Percentiles rank a stretch among this genome's conserved stretches.
phyloP scores from a whole-genome alignment of 2,329 filamentous ascomycete genomes.

The Apiospora malaysiana region DNA sequence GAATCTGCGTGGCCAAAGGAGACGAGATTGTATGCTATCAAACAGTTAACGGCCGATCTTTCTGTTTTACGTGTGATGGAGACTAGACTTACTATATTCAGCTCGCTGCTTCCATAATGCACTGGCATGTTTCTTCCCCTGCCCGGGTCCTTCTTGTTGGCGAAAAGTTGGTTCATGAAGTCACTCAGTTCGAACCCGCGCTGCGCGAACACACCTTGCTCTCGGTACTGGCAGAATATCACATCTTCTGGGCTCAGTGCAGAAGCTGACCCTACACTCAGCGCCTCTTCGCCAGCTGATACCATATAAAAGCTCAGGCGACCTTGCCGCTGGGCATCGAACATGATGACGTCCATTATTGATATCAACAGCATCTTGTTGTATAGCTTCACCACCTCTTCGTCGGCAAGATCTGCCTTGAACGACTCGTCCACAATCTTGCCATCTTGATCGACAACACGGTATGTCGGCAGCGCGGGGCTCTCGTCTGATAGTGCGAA shows the following conservation, averaged over 20 bases:
- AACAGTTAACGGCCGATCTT: constrained; percentile 27
- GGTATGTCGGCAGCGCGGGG: constrained; percentile 86
- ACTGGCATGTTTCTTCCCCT: constrained; percentile 95
- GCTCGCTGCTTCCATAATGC: constrained; percentile 84
- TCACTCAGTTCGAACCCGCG: constrained; percentile 85
- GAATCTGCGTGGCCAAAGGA: constrained; percentile 85
- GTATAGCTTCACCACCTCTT: constrained; percentile 64
- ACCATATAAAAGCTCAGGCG: constrained; percentile 97
- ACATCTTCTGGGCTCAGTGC: constrained; percentile 85
- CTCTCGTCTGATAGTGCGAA: constrained; percentile 78
- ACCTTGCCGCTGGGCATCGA: constrained; percentile 95
- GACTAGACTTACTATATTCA: constrained; percentile 76
- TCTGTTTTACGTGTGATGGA: constrained; percentile 11
- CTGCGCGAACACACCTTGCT: constrained; percentile 89
- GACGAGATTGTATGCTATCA: constrained; percentile 82
- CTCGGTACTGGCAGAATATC: constrained; percentile 92
- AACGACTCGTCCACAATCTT: constrained; percentile 77
- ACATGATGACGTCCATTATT: constrained; percentile 98
- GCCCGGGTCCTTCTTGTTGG: constrained; percentile 81
- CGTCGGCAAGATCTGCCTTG: constrained; percentile 71
- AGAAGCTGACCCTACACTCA: constrained; percentile 86
- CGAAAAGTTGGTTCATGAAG: constrained; percentile 96
- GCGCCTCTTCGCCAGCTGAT: constrained; percentile 91
- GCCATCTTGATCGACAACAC: constrained; percentile 89
- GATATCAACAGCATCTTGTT: constrained; percentile 71